A percentile compares a stretch with the other conserved stretches of the same genome.
phyloP scores from a whole-genome alignment of 257 asterid genomes.

The Rubia yunnanensis region DNA sequence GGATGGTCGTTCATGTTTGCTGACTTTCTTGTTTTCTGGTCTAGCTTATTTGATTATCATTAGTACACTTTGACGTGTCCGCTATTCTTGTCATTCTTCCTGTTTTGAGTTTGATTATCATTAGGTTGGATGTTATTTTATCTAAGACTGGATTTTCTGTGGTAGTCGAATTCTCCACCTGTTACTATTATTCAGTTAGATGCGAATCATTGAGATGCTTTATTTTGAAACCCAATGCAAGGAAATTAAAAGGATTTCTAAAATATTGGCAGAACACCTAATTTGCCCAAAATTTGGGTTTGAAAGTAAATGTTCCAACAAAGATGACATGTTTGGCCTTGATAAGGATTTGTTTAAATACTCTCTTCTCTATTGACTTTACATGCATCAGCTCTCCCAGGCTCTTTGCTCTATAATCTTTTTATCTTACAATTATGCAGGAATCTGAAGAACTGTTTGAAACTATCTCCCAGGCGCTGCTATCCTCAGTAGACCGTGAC shows the following conservation, averaged over 20 bases:
- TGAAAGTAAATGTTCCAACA: neutral
- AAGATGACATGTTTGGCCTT: neutral
- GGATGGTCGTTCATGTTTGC: too few species aligned
- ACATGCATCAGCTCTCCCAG: neutral
- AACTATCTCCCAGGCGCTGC: conserved; percentile 87
- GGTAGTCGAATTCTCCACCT: neutral
- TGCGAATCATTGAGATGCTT: neutral
- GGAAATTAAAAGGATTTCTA: neutral
- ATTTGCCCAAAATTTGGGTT: neutral
- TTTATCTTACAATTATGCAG: conserved; percentile 25
- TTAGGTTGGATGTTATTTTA: neutral
- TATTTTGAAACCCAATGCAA: neutral
- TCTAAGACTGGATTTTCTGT: neutral
- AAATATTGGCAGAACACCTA: neutral
- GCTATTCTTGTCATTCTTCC: neutral
- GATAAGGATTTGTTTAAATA: neutral
- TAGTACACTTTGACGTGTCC: neutral
- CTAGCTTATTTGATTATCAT: neutral
- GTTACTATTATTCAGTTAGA: too few species aligned
- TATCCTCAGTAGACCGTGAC: conserved; percentile 87
- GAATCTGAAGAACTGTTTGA: conserved; percentile 85
- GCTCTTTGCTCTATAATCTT: neutral
- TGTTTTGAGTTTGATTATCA: neutral
- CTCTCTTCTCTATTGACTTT: neutral
- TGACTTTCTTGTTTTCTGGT: too few species aligned